These are phyloP conservation scores for Sordariomycetes sp. DNA, from an alignment of 2,329 filamentous ascomycete species.

Conservation along the genomic window DNA sequence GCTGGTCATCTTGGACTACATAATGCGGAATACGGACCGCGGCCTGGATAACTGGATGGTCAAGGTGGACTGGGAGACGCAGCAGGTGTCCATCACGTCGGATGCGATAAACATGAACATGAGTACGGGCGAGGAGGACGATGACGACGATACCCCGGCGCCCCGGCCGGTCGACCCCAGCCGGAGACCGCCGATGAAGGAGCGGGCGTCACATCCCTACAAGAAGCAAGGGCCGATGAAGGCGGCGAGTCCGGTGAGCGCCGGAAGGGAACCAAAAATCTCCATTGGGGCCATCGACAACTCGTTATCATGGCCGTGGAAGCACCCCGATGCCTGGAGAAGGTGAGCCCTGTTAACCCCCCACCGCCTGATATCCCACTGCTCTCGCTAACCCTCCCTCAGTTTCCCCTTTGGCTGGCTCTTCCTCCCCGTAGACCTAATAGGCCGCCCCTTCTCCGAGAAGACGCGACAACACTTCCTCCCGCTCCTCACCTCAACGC, in stretches of 20 bases:
- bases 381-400: conserved; percentile 11
- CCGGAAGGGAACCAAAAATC: conserved; percentile 43
- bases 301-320: conserved; percentile 97
- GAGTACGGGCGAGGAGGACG: conserved; percentile 29
- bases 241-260: conserved; percentile 39
- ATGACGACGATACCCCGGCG: conserved; percentile 24
- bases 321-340: conserved; percentile 82
- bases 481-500: conserved; percentile 84
- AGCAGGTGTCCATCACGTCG: conserved; percentile 74
- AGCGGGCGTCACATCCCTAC: conserved; percentile 50
- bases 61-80: conserved; percentile 75
- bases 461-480: conserved; percentile 90
- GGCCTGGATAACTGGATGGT: conserved; percentile 99
- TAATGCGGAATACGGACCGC: conserved; percentile 97
- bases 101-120: conserved; percentile 61
- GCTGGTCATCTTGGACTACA: conserved; percentile 92
- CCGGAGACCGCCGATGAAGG: conserved; percentile 24
- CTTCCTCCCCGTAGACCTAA: conserved; percentile 90
- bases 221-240: conserved; percentile 75
- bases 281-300: conserved; percentile 92
- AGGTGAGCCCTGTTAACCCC: conserved; percentile 26
- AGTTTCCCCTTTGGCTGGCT: conserved; percentile 98
- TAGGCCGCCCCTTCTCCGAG: conserved; percentile 90
- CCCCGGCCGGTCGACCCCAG: conserved; percentile 47
- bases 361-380: not conserved